Percentiles rank a stretch among this genome's conserved stretches.
Conservation (phyloP, 768 basidiomycete species). For the Leucosporidium creatinivorum region DNA sequence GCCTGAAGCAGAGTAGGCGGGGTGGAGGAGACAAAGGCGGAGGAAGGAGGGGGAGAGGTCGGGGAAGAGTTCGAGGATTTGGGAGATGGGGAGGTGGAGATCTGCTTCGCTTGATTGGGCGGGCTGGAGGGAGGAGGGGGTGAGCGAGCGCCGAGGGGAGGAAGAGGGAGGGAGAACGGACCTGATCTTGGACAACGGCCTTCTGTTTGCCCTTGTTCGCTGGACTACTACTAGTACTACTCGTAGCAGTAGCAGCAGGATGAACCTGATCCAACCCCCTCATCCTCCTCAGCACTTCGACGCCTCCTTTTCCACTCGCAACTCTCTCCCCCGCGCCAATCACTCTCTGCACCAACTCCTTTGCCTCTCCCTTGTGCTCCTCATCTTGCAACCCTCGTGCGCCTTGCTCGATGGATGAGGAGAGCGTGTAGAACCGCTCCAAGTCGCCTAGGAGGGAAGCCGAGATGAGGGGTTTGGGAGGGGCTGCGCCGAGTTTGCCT, state of each 20-base stretch:
- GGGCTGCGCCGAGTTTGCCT: not conserved
- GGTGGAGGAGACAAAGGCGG: conserved; percentile 11
- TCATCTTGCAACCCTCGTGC: not conserved
- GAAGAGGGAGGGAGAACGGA: too few relatives aligned
- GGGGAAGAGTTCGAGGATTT: conserved; percentile 71
- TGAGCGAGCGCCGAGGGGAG: not conserved
- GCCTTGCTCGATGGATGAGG: too few relatives aligned
- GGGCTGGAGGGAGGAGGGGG: not conserved
- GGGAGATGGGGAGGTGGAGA: conserved; percentile 44
- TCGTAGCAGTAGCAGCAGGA: not conserved
- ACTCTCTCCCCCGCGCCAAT: not conserved
- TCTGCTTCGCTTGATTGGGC: too few relatives aligned
- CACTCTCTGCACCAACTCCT: too few relatives aligned
- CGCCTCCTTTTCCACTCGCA: not conserved
- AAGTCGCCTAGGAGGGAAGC: not conserved
- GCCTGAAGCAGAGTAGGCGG: conserved; percentile 38
- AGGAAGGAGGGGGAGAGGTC: conserved; percentile 55
- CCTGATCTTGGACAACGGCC: too few relatives aligned
- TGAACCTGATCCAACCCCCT: not conserved
- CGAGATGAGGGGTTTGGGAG: not conserved
- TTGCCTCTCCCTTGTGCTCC: not conserved
- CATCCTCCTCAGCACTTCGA: not conserved
- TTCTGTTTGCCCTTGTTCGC: too few relatives aligned
- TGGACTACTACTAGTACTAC: too few relatives aligned
- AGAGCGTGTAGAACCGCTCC: not conserved